Evolutionary conservation across 495 filamentous ascomycete genomes (phyloP), one percentile per base, ranked within the genome.

Genomic region (Halenospora varia): DNA sequence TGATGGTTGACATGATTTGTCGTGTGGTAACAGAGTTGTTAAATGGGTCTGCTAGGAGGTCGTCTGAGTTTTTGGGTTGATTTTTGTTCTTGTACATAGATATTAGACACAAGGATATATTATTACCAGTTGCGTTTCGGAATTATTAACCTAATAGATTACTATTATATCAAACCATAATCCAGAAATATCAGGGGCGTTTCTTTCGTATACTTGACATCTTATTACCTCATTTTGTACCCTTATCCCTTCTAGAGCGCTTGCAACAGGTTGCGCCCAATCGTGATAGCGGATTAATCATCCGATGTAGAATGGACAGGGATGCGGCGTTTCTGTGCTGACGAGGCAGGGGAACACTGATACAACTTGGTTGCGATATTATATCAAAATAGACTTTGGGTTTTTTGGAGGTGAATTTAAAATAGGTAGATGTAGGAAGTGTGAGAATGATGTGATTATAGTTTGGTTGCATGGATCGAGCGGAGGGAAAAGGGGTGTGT

Each of bases 1-100:
- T 51, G 46, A 51, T 59, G 49, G 13, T 59, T 51, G 55, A 59
- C 2, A 51, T 62, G 49, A 55, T 58, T 13, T 54, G 51, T 48
- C 22, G 46, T 17, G 46, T 46, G n/a, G 45, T 62, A n/a, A 62
- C 60, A 15, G 55, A 23, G 1, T 51, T 62, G 55, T 10, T 62
- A 20, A 57, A 62, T 42, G 19, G 18, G 19, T 44, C 40, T 53
- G 22, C 47, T 23, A 48, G 26, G 23, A 53, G 44, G 53, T 52
- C 46, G 10, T 17, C 53, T 17, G 53, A 57, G 18, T 48, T 48
- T 47, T 56, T 52, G 11, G 41, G 29, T 46, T 56, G 48, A 53
- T 50, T 50, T 51, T 24, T 44, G 9, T 42, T 48, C 18, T 47
- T 47, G 44, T 47, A 47, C 10, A 47, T 47, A 47, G 44, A 18